phyloP scores from a whole-genome alignment of 441 rosid species.

The Theobroma grandiflorum region DNA sequence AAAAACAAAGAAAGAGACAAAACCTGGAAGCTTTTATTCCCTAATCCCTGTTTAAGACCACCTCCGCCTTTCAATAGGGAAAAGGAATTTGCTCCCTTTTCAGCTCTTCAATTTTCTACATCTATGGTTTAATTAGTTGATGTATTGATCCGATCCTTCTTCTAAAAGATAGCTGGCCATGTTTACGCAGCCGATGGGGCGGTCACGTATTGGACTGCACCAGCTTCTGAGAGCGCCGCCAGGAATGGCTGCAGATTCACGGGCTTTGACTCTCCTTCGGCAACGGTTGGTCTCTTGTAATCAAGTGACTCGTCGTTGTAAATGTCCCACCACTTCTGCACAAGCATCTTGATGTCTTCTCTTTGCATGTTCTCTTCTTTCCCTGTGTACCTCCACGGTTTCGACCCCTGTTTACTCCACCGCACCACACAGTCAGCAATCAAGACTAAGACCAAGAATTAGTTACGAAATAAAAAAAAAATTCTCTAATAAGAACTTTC shows the following conservation, averaged over 20 bases:
- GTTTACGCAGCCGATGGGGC: conserved; percentile 64
- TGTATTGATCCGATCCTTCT: no score
- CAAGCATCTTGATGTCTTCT: conserved; percentile 68
- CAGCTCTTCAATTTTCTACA: not conserved
- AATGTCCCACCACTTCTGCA: conserved; percentile 68
- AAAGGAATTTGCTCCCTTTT: conserved; percentile 32
- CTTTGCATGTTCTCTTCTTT: conserved; percentile 66
- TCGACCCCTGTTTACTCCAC: conserved; percentile 52
- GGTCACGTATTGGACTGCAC: conserved; percentile 44
- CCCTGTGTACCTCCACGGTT: conserved; percentile 82
- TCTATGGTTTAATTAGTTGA: not conserved
- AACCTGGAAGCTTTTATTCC: not conserved
- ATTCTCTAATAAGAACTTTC: not conserved
- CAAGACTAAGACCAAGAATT: not conserved
- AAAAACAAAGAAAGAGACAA: no score
- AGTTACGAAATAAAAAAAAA: not conserved
- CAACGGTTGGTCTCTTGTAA: conserved; percentile 36
- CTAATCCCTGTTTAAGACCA: not conserved
- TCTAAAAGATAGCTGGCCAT: not conserved
- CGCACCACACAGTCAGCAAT: not conserved
- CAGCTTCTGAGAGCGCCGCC: conserved; percentile 51
- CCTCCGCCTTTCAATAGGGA: conserved; percentile 10
- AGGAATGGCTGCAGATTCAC: conserved; percentile 48
- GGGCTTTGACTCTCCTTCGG: conserved; percentile 25
- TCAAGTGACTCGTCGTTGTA: conserved; percentile 62